Evolutionary conservation across 768 basidiomycete genomes (phyloP), one percentile per base, ranked within the genome.

Genomic region (Psilocybe sp.): DNA sequence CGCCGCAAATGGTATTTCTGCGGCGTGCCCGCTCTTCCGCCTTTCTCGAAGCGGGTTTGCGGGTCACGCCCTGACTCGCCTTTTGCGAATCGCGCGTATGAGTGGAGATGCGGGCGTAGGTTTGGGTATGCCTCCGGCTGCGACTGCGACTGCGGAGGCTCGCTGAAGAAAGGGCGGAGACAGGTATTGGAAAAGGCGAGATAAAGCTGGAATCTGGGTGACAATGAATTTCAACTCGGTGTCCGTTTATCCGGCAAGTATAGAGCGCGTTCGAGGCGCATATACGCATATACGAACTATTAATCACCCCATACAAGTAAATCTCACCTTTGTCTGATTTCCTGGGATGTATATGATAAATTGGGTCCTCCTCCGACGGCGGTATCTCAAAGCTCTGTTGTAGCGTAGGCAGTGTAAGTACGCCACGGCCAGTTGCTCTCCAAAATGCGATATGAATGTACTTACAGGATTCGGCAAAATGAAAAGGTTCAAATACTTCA

Each of bases 401-500:
- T 34, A 31, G 33, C 36, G 53, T 36, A 56, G 59, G 32, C 39
- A 14, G 15, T 19, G 23, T 18, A 3, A 33, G 34, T 34, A n/a
- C 20, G 14, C 16, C n/a, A 34, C 32, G 13, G 6, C 32, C 6
- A 1, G 15, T 20, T 19, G 10, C 32, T 3, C 19, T 12, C 18
- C 23, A 32, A 11, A 23, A 31, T 6, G 6, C 32, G 13, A 44
- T 16, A 36, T 14, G 20, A 36, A 36, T 35, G n/a, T 28, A 46
- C 50, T 51, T 14, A 79, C 71, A 31, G 77, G 78, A 81, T 86
- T 3, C 65, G 68, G 34, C 73, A 86, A 50, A 82, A 87, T 56
- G 76, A 81, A 64, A 82, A 83, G 61, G 81, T 80, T n/a, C 79
- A 60, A 41, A 77, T 57, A 40, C 36, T 49, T 34, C n/a, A 51